Evolutionary conservation across 495 filamentous ascomycete genomes (phyloP).

Genomic region (Choiromyces venosus): DNA sequence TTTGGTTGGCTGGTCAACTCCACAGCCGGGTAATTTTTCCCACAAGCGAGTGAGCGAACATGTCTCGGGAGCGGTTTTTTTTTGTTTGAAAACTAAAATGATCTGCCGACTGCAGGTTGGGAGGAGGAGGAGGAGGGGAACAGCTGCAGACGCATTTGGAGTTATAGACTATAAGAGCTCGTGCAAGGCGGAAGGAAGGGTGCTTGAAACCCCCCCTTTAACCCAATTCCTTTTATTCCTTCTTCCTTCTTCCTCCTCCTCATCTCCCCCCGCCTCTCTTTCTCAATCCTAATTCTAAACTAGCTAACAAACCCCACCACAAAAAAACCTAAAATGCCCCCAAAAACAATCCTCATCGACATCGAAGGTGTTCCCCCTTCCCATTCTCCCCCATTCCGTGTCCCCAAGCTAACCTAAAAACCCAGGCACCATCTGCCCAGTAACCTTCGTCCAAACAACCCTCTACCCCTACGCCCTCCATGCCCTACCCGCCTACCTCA

Average conservation of each 20-base stretch:
- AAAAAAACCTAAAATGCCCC: too few relatives aligned
- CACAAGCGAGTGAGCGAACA: background rate
- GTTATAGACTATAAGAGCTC: too few relatives aligned
- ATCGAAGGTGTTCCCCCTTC: background rate
- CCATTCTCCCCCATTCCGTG: background rate
- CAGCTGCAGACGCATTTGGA: too few relatives aligned
- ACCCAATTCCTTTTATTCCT: background rate
- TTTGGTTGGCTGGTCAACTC: too few relatives aligned
- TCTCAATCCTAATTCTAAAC: background rate
- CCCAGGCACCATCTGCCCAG: background rate
- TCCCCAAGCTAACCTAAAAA: background rate
- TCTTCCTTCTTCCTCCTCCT: background rate
- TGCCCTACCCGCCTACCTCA: slow-evolving; percentile 54
- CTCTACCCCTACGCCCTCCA: slow-evolving; percentile 56
- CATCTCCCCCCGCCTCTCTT: too few relatives aligned
- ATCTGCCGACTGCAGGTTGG: too few relatives aligned
- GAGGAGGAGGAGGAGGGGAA: too few relatives aligned
- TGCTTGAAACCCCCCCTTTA: background rate
- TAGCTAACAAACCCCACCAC: background rate
- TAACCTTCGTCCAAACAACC: background rate
- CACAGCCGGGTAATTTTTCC: background rate
- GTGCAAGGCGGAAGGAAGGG: background rate
- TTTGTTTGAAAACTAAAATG: too few relatives aligned
- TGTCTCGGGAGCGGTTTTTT: background rate
- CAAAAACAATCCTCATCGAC: background rate